These are phyloP conservation scores for Colletotrichum sidae DNA, from an alignment of 2,329 filamentous ascomycete genomes.

Conservation along the genomic window DNA sequence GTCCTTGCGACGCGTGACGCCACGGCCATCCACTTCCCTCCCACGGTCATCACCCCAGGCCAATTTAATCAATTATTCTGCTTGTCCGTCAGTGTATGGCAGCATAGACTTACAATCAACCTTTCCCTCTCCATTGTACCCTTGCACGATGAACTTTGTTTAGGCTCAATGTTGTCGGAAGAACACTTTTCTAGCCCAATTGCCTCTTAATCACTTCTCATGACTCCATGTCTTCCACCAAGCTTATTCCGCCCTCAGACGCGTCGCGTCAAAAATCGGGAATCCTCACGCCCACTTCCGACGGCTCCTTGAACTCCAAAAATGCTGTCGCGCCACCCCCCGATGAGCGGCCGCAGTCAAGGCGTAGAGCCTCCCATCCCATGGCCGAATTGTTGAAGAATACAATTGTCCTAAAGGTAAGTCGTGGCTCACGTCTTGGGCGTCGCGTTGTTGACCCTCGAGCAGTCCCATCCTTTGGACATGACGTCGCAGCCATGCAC, in stretches of 20 bases:
- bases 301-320: conserved; percentile 51
- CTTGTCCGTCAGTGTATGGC: background rate
- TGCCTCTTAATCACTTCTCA: conserved; percentile 8
- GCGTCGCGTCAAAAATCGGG: conserved; percentile 62
- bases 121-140: conserved; percentile 4
- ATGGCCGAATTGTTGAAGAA: conserved; percentile 65
- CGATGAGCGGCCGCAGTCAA: conserved; percentile 48
- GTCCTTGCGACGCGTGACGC: too few species aligned
- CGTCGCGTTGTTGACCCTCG: conserved; percentile 37
- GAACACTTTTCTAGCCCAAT: background rate
- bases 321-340: conserved; percentile 42
- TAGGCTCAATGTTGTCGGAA: conserved; percentile 1
- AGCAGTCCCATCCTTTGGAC: conserved; percentile 67
- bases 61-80: conserved; percentile 13
- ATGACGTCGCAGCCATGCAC: conserved; percentile 64
- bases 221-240: conserved; percentile 37
- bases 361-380: conserved; percentile 51
- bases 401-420: conserved; percentile 65
- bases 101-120: too few species aligned
- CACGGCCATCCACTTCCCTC: too few species aligned
- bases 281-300: conserved; percentile 55
- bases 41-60: background rate
- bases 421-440: conserved; percentile 29
- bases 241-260: conserved; percentile 47
- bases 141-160: conserved; percentile 6